These are phyloP conservation scores for Echinosophora koreensis DNA, from an alignment of 306 rosid species.

Conservation along the genomic window DNA sequence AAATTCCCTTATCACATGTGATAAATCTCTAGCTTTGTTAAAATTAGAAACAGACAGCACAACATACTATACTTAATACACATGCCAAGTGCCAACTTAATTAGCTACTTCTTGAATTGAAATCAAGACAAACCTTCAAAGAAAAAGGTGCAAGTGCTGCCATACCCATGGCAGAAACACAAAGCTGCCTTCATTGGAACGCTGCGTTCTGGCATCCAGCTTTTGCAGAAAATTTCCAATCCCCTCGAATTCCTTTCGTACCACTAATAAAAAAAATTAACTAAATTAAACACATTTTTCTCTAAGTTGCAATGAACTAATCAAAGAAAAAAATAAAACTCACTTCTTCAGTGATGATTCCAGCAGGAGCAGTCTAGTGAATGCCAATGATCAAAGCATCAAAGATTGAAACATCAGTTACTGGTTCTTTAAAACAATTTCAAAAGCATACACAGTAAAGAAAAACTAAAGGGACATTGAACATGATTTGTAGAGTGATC, in stretches of 20 bases:
- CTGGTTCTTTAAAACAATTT: not conserved
- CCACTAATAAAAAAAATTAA: conserved; percentile 56
- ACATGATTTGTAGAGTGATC: not conserved
- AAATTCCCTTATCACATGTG: conserved; percentile 15
- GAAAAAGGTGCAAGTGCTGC: conserved; percentile 95
- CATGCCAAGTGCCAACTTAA: not conserved
- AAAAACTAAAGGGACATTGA: not conserved
- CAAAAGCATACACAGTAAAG: not conserved
- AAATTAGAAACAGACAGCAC: not conserved
- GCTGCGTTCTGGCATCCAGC: conserved; percentile 75
- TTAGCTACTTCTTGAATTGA: conserved; percentile 5
- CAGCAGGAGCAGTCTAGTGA: conserved; percentile 79
- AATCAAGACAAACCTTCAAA: conserved; percentile 72
- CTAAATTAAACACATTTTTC: conserved; percentile 28
- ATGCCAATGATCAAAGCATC: conserved; percentile 32
- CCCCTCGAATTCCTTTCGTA: conserved; percentile 86
- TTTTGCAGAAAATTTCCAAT: conserved; percentile 83
- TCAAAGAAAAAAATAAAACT: conserved; percentile 27
- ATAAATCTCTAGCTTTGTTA: not conserved
- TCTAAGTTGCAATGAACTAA: conserved; percentile 4
- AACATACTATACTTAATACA: not conserved
- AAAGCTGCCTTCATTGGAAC: conserved; percentile 71
- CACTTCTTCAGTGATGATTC: conserved; percentile 83
- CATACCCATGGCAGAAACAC: conserved; percentile 97
- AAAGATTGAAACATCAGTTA: conserved; percentile 41